Percentiles rank a stretch among this genome's conserved stretches.
phyloP scores from a whole-genome alignment of 345 rosid genomes.

The Gossypium australe region DNA sequence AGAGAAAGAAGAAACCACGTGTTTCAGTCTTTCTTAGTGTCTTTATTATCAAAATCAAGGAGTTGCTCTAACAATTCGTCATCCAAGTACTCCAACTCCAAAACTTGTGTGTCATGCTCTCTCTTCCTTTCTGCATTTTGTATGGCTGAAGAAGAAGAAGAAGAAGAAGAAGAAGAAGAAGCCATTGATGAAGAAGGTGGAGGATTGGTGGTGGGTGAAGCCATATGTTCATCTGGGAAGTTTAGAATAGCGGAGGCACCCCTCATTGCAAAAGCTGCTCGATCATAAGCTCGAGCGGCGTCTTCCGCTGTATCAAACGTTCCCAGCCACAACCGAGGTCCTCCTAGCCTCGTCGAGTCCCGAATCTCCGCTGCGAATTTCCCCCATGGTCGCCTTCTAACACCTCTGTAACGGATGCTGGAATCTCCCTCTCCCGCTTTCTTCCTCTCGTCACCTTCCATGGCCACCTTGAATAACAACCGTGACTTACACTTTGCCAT shows the following conservation, averaged over 20 bases:
- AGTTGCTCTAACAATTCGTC: constrained; percentile 55
- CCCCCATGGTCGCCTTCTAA: constrained; percentile 76
- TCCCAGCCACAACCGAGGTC: constrained; percentile 80
- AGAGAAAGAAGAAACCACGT: neutral
- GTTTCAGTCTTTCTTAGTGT: constrained; percentile 4
- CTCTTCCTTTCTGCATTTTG: constrained; percentile 9
- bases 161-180: neutral
- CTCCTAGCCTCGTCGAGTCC: constrained; percentile 63
- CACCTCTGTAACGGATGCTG: constrained; percentile 47
- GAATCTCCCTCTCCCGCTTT: constrained; percentile 16
- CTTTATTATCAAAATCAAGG: constrained; percentile 29
- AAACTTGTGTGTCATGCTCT: constrained; percentile 24
- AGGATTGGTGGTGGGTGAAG: constrained; percentile 18
- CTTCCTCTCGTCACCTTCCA: constrained; percentile 23
- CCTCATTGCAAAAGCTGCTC: constrained; percentile 64
- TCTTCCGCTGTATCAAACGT: constrained; percentile 71
- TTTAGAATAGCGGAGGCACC: constrained; percentile 67
- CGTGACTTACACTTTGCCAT: neutral
- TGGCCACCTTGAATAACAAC: neutral
- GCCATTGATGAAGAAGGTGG: constrained; percentile 17
- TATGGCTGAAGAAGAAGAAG: constrained; percentile 19
- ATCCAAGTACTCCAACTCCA: constrained; percentile 56
- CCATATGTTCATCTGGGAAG: constrained; percentile 55
- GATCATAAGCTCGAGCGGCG: constrained; percentile 82
- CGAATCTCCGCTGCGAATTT: constrained; percentile 88